phyloP scores from a whole-genome alignment of 768 basidiomycete genomes.

The Auricularia sp. region DNA sequence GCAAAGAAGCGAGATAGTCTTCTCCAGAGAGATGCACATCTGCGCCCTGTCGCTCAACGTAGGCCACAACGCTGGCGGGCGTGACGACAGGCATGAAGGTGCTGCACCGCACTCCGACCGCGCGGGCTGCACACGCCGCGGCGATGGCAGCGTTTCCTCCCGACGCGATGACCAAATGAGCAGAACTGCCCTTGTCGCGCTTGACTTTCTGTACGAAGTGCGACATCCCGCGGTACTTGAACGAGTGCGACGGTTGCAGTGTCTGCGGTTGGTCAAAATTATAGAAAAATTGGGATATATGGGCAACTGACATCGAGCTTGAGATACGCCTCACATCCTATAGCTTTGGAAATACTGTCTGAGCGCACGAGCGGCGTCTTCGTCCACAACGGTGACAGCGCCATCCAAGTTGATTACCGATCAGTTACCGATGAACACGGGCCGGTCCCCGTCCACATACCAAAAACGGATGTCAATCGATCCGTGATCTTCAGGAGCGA shows the following conservation, averaged over 20 bases:
- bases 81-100: constrained; percentile 55
- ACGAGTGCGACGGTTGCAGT: constrained; percentile 63
- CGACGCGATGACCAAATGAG: constrained; percentile 63
- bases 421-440: too few relatives aligned
- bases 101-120: constrained; percentile 48
- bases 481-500: too few relatives aligned
- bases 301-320: constrained; percentile 55
- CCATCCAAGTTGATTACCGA: too few relatives aligned
- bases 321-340: constrained; percentile 49
- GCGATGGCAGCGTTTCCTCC: constrained; percentile 78
- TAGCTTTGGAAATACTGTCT: constrained; percentile 40
- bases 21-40: constrained; percentile 48
- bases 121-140: constrained; percentile 50
- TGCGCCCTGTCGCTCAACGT: constrained; percentile 45
- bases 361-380: constrained; percentile 62
- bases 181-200: constrained; percentile 37
- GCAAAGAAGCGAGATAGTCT: constrained; percentile 48
- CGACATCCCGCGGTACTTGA: constrained; percentile 68
- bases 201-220: constrained; percentile 46
- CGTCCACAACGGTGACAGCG: constrained; percentile 32
- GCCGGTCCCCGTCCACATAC: too few relatives aligned
- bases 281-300: background rate
- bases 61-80: constrained; percentile 1
- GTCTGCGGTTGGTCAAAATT: constrained; percentile 33
- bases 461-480: too few relatives aligned